Percentiles rank a stretch among this genome's conserved stretches.
Conservation (phyloP, 2,329 filamentous ascomycete genomes). For the Pseudocercospora cruenta region DNA sequence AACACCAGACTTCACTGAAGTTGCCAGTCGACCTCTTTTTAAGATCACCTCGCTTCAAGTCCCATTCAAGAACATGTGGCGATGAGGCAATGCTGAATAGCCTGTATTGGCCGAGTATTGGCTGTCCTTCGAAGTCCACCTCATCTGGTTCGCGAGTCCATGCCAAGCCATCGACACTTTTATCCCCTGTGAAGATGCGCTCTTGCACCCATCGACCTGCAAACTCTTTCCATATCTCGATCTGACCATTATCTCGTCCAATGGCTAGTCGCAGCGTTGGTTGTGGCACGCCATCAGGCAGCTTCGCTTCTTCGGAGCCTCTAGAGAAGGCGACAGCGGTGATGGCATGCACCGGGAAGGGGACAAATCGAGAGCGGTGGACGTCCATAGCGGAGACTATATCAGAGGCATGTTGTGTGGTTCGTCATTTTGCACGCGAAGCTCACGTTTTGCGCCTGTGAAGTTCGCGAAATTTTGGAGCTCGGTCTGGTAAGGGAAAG, state of each 20-base stretch:
- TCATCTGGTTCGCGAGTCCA: slow-evolving; percentile 89
- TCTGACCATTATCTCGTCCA: slow-evolving; percentile 90
- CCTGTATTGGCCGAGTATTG: slow-evolving; percentile 71
- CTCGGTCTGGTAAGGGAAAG: neutral
- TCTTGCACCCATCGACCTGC: slow-evolving; percentile 88
- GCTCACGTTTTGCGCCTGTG: neutral
- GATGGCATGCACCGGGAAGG: slow-evolving; percentile 87
- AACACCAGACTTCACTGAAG: slow-evolving; percentile 95
- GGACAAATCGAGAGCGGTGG: slow-evolving; percentile 94
- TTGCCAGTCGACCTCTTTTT: slow-evolving; percentile 85
- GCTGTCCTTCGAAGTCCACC: slow-evolving; percentile 63
- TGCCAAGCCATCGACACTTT: slow-evolving; percentile 85
- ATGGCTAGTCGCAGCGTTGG: slow-evolving; percentile 77
- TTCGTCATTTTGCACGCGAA: neutral
- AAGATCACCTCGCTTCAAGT: slow-evolving; percentile 76
- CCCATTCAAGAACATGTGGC: slow-evolving; percentile 91
- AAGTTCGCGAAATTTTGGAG: slow-evolving; percentile 2
- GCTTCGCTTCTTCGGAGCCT: slow-evolving; percentile 15
- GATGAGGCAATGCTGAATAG: slow-evolving; percentile 97
- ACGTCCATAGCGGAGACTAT: slow-evolving; percentile 72
- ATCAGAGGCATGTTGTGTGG: neutral
- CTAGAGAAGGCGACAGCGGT: slow-evolving; percentile 95
- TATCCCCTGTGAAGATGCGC: slow-evolving; percentile 72
- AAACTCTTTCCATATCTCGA: slow-evolving; percentile 95
- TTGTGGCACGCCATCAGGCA: slow-evolving; percentile 43